Base-by-base conservation (phyloP, 2,329 filamentous ascomycete genomes). In the Penicillium sp. region DNA sequence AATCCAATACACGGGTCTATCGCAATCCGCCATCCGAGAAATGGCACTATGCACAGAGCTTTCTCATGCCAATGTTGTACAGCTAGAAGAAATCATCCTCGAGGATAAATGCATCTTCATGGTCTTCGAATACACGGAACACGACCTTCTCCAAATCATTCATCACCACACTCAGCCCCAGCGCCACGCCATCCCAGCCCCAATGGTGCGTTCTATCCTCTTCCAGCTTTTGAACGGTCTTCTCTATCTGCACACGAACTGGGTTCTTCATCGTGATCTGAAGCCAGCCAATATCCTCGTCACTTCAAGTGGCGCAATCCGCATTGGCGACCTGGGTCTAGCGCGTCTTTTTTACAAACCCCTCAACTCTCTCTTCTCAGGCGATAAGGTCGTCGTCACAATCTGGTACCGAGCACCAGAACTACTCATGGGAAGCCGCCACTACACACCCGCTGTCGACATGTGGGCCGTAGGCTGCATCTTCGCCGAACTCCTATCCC, bases 251-350 rank as follows among this genome's bases (percentile, higher is more conserved):
- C 94, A 99, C 72, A 88, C 87, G 57, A 97, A 96, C 72, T 99
- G 94, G 94, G 91, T 99, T 36, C 83, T 99, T 55, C 94, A 99
- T 73, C 90, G 94, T 43, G 94, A 99, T 74, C 81, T 99, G 48
- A 99, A 99, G 71, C 94, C 94, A 3, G 94, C 94, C 63, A 99
- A 99, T 72, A 99, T 99, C 76, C 96, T 99, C 87, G 93, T 99
- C 45, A 97, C 92, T 1, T 94, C 90, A 6, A 78, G 80, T 5
- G 94, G 94, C 10, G 89, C 91, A 60, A 92, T 99, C 63, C 94
- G 94, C 70, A 96, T 99, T 60, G 94, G 94, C 39, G 94, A 99
- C 73, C 78, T 99, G 39, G 94, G 94, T 2, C 83, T 99, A 1
- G 94, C 94, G 7, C 87, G 94, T 16, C 81, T 97, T 2, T 97